phyloP scores from a whole-genome alignment of 1,284 basidiomycete genomes.

The Rhodofomes roseus region DNA sequence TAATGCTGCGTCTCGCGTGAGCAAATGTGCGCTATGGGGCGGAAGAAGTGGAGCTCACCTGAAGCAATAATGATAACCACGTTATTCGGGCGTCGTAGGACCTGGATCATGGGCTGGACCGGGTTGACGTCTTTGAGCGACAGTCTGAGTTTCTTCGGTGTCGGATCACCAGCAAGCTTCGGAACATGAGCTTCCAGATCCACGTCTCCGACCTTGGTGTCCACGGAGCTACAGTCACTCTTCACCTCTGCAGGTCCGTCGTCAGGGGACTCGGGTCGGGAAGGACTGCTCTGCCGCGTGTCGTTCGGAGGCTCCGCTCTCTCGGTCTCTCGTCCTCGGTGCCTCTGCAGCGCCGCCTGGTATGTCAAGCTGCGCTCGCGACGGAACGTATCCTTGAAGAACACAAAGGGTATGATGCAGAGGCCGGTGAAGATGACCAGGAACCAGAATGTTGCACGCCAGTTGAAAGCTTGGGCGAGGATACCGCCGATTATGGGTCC shows the following conservation, averaged over 20 bases:
- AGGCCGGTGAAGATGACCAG: conserved; percentile 59
- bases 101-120: conserved; percentile 51
- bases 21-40: neutral
- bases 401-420: conserved; percentile 56
- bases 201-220: neutral
- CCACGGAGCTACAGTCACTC: conserved; percentile 1
- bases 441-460: conserved; percentile 83
- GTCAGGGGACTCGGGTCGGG: neutral
- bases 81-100: conserved; percentile 66
- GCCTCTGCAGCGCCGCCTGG: conserved; percentile 49
- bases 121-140: conserved; percentile 73
- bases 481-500: conserved; percentile 74
- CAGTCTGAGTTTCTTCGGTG: conserved; percentile 43
- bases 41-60: conserved; percentile 39
- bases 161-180: neutral
- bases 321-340: conserved; percentile 15
- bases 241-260: neutral
- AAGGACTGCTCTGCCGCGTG: neutral
- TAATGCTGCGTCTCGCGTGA: conserved; percentile 38
- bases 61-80: conserved; percentile 64
- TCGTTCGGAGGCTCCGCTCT: neutral
- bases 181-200: conserved; percentile 2
- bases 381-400: conserved; percentile 82
- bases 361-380: conserved; percentile 76
- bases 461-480: conserved; percentile 64